Conservation (phyloP, 1,139 yeast species). For the Candida pseudocylindracea region DNA sequence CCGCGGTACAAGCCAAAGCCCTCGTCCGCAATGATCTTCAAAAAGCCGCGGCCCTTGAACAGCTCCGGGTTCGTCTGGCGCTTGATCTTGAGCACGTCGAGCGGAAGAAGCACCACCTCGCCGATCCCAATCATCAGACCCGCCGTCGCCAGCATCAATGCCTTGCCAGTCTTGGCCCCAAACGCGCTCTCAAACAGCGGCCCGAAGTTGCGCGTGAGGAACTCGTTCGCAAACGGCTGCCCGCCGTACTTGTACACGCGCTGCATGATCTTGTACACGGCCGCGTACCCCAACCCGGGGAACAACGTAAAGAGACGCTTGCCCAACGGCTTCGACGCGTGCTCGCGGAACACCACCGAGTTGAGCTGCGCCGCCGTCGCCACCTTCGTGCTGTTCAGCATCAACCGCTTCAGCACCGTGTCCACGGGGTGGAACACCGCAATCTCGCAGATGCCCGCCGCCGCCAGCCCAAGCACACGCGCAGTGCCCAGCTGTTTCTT, state of each 20-base stretch:
- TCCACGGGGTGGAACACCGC: slow-evolving; percentile 98
- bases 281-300: slow-evolving; percentile 98
- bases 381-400: slow-evolving; percentile 78
- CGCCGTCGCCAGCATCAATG: slow-evolving; percentile 88
- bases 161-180: slow-evolving; percentile 93
- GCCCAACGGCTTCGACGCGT: slow-evolving; percentile 49
- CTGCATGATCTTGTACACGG: slow-evolving; percentile 88
- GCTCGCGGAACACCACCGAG: slow-evolving; percentile 67
- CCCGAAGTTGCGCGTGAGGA: slow-evolving; percentile 54
- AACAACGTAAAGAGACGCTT: slow-evolving; percentile 64
- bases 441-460: slow-evolving; percentile 93
- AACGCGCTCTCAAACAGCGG: slow-evolving; percentile 48
- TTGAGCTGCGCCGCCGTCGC: slow-evolving; percentile 46
- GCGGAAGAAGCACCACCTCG: slow-evolving; percentile 84
- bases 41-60: slow-evolving; percentile 90
- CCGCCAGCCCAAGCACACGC: slow-evolving; percentile 86
- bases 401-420: slow-evolving; percentile 90
- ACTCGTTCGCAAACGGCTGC: slow-evolving; percentile 95
- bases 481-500: slow-evolving; percentile 81
- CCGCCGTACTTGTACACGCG: slow-evolving; percentile 98
- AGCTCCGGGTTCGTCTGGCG: slow-evolving; percentile 99
- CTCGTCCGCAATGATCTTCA: slow-evolving; percentile 70
- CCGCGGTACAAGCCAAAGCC: slow-evolving; percentile 91
- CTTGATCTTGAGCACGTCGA: slow-evolving; percentile 91
- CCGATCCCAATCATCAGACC: slow-evolving; percentile 96